Evolutionary conservation across 441 rosid species (phyloP), one percentile per base, ranked within the genome.

Genomic region (Erysimum cheiri): DNA sequence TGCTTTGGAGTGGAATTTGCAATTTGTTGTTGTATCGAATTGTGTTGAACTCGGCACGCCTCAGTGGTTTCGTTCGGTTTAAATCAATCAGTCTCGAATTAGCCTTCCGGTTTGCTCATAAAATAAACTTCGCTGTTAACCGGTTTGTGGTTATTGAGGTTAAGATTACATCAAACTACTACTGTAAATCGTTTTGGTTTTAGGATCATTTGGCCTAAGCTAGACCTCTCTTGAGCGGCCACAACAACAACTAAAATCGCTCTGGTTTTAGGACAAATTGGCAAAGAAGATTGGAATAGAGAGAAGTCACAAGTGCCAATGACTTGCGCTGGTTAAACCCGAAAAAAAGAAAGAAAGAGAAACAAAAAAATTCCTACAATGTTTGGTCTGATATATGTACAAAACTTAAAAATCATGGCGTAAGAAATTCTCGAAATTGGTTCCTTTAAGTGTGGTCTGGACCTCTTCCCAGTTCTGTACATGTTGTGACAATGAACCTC

Each of bases 391-490:
- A 59, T 69, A 50, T 50, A 59, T 69, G 4, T 60, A 60, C 67
- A 69, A 29, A 49, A 48, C 15, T 69, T 12, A 11, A 48, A 48
- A 56, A 15, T 85, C 88, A 40, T 74, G 84, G 7, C 36, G 55
- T 7, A 91, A 78, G 74, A 86, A 85, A 75, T 78, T 83, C 61
- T 88, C 89, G 24, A 80, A 95, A 53, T 59, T 69, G 4, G 97
- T 85, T 59, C 98, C 96, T 12, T 81, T 82, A 28, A 90, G 81
- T 31, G 88, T 80, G 50, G 78, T 79, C 61, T 73, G 72, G 58
- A 92, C 86, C 52, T 90, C 91, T 7, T 77, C 85, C 97, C 95
- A 89, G 58, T 90, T 92, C 73, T 82, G 85, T 35, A 92, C 76
- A 61, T 87, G 90, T 49, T 80, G 76, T 3, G 89, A 85, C 76